A percentile compares a stretch with the other conserved stretches of the same genome.
Evolutionary conservation across 345 rosid genomes (phyloP).

Genomic region (Anacardium occidentale): DNA sequence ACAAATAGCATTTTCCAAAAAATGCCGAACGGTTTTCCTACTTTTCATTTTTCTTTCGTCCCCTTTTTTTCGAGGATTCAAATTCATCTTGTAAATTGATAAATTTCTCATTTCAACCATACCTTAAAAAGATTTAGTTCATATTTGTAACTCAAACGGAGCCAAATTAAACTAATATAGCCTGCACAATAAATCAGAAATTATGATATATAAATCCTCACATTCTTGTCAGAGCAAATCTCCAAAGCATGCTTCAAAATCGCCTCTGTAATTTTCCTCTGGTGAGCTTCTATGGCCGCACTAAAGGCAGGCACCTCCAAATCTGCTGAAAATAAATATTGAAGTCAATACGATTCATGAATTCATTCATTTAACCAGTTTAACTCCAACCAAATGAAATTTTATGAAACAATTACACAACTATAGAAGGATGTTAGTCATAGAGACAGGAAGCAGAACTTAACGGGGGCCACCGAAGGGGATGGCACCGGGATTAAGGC

Average conservation of each 20-base stretch:
- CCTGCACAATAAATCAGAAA: not conserved
- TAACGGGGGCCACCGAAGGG: constrained; percentile 96
- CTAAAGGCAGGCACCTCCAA: constrained; percentile 85
- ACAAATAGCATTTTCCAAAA: not conserved
- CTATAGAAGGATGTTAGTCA: not conserved
- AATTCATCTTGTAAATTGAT: not conserved
- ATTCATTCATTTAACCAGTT: not conserved
- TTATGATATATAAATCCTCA: constrained; percentile 15
- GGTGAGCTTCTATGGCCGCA: constrained; percentile 86
- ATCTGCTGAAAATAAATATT: constrained; percentile 38
- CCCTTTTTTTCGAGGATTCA: not conserved
- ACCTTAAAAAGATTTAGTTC: not conserved
- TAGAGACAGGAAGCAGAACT: constrained; percentile 12
- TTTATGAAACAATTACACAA: not conserved
- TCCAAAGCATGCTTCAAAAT: constrained; percentile 56
- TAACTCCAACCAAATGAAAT: not conserved
- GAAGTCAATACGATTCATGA: not conserved
- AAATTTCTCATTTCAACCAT: not conserved
- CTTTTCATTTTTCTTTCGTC: too few relatives aligned
- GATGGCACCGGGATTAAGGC: constrained; percentile 74
- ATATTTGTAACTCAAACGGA: not conserved
- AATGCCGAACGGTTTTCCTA: not conserved
- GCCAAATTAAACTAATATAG: too few relatives aligned
- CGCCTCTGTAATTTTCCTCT: constrained; percentile 63
- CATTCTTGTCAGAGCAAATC: constrained; percentile 59